A percentile compares a stretch with the other conserved stretches of the same genome.
These are phyloP conservation scores for Colletotrichum eremochloae DNA, from an alignment of 2,329 filamentous ascomycete genomes.

Conservation along the genomic window DNA sequence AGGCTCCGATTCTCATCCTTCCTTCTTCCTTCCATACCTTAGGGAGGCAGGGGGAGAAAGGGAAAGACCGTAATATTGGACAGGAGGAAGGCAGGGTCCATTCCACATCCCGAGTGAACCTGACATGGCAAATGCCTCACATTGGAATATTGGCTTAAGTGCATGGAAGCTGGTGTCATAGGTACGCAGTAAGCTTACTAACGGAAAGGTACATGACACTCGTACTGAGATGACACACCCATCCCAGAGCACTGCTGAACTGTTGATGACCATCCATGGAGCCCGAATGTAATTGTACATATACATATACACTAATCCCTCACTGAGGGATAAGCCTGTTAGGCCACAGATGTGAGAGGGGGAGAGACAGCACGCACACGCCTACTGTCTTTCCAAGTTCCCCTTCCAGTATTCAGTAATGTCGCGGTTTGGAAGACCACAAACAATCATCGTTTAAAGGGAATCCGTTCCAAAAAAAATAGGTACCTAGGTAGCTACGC, in stretches of 20 bases:
- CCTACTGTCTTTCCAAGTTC: slow-evolving; percentile 15
- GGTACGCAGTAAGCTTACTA: slow-evolving; percentile 17
- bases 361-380: background rate
- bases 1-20: slow-evolving; percentile 26
- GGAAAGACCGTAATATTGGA: background rate
- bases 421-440: slow-evolving; percentile 9
- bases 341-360: slow-evolving; percentile 15
- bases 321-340: slow-evolving; percentile 23
- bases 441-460: background rate
- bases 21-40: slow-evolving; percentile 25
- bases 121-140: slow-evolving; percentile 18
- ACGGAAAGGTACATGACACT: slow-evolving; percentile 5
- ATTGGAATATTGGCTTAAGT: slow-evolving; percentile 1
- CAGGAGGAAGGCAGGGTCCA: slow-evolving; percentile 13
- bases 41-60: slow-evolving; percentile 24
- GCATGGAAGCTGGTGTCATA: slow-evolving; percentile 5
- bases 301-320: background rate
- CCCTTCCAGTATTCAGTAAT: background rate
- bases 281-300: slow-evolving; percentile 6
- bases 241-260: background rate
- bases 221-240: background rate
- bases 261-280: background rate
- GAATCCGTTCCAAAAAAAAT: background rate
- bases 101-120: background rate
- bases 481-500: background rate